phyloP scores from a whole-genome alignment of 192 early-diverging fungal genomes.

The Geranomyces michiganensis region DNA sequence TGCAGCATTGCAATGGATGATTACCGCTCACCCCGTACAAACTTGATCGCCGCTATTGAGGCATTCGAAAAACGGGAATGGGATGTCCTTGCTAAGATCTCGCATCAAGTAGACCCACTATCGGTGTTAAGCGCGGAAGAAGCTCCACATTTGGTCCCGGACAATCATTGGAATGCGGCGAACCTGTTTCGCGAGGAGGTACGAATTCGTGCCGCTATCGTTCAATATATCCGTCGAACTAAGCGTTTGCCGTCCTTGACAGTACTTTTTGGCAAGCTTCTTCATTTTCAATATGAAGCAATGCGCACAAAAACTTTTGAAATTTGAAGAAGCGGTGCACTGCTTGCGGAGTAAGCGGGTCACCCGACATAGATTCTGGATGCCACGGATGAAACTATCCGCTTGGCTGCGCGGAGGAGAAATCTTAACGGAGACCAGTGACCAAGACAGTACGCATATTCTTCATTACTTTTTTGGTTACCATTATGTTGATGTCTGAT shows the following conservation, averaged over 20 bases:
- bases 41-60: neutral
- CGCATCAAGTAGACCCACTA: constrained; percentile 23
- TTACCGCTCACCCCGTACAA: neutral
- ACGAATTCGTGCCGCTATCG: no score
- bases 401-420: constrained; percentile 26
- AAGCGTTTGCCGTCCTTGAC: no score
- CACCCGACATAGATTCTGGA: constrained; percentile 9
- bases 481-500: no score
- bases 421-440: neutral
- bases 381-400: constrained; percentile 20
- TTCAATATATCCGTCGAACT: no score
- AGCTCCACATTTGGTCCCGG: neutral
- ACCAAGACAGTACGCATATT: neutral
- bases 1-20: neutral
- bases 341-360: constrained; percentile 4
- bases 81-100: constrained; percentile 13
- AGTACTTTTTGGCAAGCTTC: constrained; percentile 29
- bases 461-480: neutral
- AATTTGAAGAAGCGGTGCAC: constrained; percentile 29
- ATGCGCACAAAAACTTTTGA: constrained; percentile 18
- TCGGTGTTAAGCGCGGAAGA: neutral
- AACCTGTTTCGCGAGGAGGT: constrained; percentile 35
- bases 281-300: constrained; percentile 35
- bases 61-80: constrained; percentile 26
- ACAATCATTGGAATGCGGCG: constrained; percentile 29